Conservation (phyloP, 2,329 filamentous ascomycete genomes). For the Exophiala sp. region DNA sequence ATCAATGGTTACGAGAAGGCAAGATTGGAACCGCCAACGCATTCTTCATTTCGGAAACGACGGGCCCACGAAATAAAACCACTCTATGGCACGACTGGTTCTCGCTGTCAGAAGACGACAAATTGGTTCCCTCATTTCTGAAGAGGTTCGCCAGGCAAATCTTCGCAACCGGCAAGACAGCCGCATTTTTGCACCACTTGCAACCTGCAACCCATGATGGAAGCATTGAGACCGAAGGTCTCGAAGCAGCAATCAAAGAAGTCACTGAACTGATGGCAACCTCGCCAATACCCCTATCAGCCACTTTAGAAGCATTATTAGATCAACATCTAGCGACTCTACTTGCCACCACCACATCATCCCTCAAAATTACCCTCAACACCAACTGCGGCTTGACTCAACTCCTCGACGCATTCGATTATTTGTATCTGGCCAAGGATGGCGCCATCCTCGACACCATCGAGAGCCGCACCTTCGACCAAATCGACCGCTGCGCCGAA, state of each 20-base stretch:
- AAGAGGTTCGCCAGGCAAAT: slow-evolving; percentile 8
- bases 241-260: slow-evolving; percentile 7
- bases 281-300: slow-evolving; percentile 48
- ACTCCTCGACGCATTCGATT: slow-evolving; percentile 64
- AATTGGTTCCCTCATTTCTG: slow-evolving; percentile 15
- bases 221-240: neutral
- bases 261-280: slow-evolving; percentile 2
- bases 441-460: slow-evolving; percentile 65
- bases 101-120: slow-evolving; percentile 5
- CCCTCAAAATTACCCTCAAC: slow-evolving; percentile 60
- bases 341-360: slow-evolving; percentile 51
- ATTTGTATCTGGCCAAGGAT: slow-evolving; percentile 73
- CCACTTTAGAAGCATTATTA: slow-evolving; percentile 69
- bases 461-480: slow-evolving; percentile 67
- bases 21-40: neutral
- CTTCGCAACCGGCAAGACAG: slow-evolving; percentile 22
- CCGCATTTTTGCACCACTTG: slow-evolving; percentile 17
- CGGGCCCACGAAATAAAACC: slow-evolving; percentile 1
- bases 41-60: slow-evolving; percentile 17
- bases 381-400: slow-evolving; percentile 64
- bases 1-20: slow-evolving; percentile 18
- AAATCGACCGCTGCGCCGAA: slow-evolving; percentile 60
- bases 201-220: neutral
- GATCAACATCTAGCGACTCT: slow-evolving; percentile 70
- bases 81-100: slow-evolving; percentile 26